Evolutionary conservation across 2,329 filamentous ascomycete genomes (phyloP), one percentile per base, ranked within the genome.

Genomic region (Coccinonectria pachysandricola): DNA sequence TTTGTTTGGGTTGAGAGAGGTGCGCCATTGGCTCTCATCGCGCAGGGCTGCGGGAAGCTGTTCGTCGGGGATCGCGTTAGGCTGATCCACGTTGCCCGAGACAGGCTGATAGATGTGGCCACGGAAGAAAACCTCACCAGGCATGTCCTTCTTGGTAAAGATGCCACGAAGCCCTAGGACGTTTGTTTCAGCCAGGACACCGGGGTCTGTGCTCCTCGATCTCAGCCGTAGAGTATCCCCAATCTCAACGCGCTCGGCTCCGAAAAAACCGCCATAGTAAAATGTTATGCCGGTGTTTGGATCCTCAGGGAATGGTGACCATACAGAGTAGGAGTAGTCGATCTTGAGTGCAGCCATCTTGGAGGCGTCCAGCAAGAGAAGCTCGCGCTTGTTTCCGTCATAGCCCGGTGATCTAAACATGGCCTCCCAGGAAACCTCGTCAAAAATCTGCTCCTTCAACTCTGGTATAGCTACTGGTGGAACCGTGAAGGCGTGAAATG

Each of bases 401-500:
- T 46, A 47, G 3, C 46, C 43, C 4, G 49, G 42, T 12, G 39
- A 35, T 12, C 42, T 46, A 22, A 64, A 49, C 20, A 59, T 36
- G 3, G 37, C 37, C 6, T 57, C 49, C 65, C 65, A 69, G 7
- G 54, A 44, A 8, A 66, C 45, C 4, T 58, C 48, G 8, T 61
- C 55, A 36, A 64, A 60, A 1, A 47, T 34, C 23, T 54, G 54
- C 11, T 55, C 52, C 29, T 52, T 53, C 5, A 65, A 40, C 4
- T 59, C 53, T 1, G 53, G 39, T 7, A 62, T 40, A 8, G 45
- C 44, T 7, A 66, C 54, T 2, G 50, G 48, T 0, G 65, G 65
- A 1, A 69, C 63, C 8, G 60, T 66, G 31, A 66, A 69, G 8
- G 65, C 63, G 19, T 66, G 53, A 35, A 67, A 69, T 2, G 65